These are phyloP conservation scores for Orbilia brochopaga DNA, from an alignment of 2,329 filamentous ascomycete genomes.

Conservation along the genomic window DNA sequence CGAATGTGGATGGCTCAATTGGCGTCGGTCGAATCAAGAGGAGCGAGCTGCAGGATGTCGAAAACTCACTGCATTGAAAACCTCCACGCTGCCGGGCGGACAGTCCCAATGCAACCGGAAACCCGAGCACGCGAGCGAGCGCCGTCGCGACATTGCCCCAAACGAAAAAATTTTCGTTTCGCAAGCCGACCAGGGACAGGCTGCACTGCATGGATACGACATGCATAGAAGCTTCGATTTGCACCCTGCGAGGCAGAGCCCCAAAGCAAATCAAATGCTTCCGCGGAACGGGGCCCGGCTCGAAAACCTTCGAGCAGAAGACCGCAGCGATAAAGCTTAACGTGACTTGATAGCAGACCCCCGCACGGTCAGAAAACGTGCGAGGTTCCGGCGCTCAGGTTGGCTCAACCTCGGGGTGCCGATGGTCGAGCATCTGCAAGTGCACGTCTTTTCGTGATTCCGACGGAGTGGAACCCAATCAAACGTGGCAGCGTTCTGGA, in stretches of 20 bases:
- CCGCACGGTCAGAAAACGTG: conserved; percentile 38
- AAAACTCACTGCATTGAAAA: background rate
- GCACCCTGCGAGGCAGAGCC: conserved; percentile 4
- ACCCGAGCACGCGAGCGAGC: conserved; percentile 6
- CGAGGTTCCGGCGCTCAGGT: conserved; percentile 46
- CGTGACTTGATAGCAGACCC: conserved; percentile 22
- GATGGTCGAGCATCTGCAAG: background rate
- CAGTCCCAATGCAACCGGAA: background rate
- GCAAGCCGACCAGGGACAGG: background rate
- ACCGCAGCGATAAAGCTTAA: conserved; percentile 29
- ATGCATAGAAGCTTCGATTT: conserved; percentile 4
- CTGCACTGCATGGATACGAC: background rate
- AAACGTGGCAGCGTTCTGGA: conserved; percentile 1
- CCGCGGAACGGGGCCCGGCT: background rate
- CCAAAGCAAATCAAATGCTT: conserved; percentile 3
- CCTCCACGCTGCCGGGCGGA: background rate
- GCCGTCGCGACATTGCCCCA: background rate
- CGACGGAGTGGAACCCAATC: conserved; percentile 49
- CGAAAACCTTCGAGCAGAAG: background rate
- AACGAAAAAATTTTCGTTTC: background rate
- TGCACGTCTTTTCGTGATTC: conserved; percentile 10
- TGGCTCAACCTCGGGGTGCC: conserved; percentile 19
- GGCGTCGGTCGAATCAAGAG: background rate
- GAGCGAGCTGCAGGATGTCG: background rate
- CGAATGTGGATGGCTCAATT: background rate